A percentile compares a stretch with the other conserved stretches of the same genome.
Evolutionary conservation across 768 basidiomycete species (phyloP).

Genomic region (Gymnopilus junonius): DNA sequence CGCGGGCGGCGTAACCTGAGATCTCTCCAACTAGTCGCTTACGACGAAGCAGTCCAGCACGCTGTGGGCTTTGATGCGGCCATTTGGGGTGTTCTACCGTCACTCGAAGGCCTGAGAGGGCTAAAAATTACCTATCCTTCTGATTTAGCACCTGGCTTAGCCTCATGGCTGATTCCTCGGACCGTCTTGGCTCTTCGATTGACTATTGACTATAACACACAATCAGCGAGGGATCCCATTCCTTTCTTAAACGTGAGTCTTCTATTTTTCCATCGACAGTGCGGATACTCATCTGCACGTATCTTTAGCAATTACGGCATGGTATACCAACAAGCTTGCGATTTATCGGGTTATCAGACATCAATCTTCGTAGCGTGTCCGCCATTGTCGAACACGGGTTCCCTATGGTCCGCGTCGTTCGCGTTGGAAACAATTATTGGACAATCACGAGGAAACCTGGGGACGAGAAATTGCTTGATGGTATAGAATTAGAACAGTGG

Average conservation of each 20-base stretch:
- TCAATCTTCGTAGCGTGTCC: constrained; percentile 43
- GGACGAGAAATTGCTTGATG: constrained; percentile 6
- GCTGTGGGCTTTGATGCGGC: constrained; percentile 70
- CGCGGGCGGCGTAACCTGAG: constrained; percentile 55
- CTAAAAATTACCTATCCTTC: constrained; percentile 66
- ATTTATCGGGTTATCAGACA: constrained; percentile 61
- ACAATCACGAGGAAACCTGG: constrained; percentile 41
- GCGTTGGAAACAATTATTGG: constrained; percentile 58
- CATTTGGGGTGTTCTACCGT: constrained; percentile 73
- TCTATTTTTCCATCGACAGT: constrained; percentile 10
- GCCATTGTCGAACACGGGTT: constrained; percentile 62
- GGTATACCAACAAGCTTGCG: constrained; percentile 58
- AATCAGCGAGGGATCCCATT: constrained; percentile 42
- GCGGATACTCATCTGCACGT: not conserved
- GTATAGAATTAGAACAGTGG: constrained; percentile 55
- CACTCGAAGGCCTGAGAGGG: constrained; percentile 52
- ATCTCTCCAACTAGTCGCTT: constrained; percentile 55
- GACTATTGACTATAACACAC: constrained; percentile 43
- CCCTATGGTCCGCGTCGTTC: constrained; percentile 60
- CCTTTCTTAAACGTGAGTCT: constrained; percentile 45
- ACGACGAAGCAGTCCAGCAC: constrained; percentile 47
- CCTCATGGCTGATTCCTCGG: constrained; percentile 70
- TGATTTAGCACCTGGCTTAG: constrained; percentile 65
- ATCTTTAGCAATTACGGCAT: constrained; percentile 58
- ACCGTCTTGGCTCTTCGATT: constrained; percentile 52